Percentiles rank a stretch among this genome's conserved stretches.
Evolutionary conservation across 306 rosid species (phyloP).

Genomic region (Vicia villosa): DNA sequence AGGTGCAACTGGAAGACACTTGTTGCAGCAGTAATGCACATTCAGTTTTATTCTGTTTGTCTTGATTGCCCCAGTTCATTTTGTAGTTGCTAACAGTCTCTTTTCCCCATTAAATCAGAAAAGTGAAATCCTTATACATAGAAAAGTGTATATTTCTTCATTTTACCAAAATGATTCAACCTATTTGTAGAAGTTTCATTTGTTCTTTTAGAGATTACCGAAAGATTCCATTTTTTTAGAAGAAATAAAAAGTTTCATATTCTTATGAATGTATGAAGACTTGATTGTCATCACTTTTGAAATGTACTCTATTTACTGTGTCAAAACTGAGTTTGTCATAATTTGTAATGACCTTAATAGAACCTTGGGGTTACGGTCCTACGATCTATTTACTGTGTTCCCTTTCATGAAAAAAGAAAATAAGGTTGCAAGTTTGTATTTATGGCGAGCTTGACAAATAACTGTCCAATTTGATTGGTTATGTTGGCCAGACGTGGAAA

Average conservation of each 20-base stretch:
- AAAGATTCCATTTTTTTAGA: not conserved
- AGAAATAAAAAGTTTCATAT: not conserved
- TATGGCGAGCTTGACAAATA: too few relatives aligned
- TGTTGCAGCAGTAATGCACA: slow-evolving; percentile 28
- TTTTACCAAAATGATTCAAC: not conserved
- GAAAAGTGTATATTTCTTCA: slow-evolving; percentile 6
- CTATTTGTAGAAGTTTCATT: not conserved
- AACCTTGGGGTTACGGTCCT: too few relatives aligned
- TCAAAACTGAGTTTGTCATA: too few relatives aligned
- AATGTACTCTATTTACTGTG: not conserved
- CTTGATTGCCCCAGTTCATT: slow-evolving; percentile 3
- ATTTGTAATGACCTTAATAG: too few relatives aligned
- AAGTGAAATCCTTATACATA: slow-evolving; percentile 3
- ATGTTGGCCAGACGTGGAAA: too few relatives aligned
- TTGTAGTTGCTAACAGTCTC: not conserved
- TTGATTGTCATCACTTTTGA: not conserved
- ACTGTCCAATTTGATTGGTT: too few relatives aligned
- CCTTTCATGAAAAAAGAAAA: too few relatives aligned
- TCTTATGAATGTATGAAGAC: not conserved
- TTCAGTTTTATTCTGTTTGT: slow-evolving; percentile 33
- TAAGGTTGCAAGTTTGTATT: too few relatives aligned
- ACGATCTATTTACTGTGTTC: too few relatives aligned
- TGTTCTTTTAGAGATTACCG: not conserved
- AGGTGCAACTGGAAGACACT: slow-evolving; percentile 31
- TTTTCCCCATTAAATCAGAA: not conserved